phyloP scores from a whole-genome alignment of 768 basidiomycete genomes.

The Botryobasidium botryosum region DNA sequence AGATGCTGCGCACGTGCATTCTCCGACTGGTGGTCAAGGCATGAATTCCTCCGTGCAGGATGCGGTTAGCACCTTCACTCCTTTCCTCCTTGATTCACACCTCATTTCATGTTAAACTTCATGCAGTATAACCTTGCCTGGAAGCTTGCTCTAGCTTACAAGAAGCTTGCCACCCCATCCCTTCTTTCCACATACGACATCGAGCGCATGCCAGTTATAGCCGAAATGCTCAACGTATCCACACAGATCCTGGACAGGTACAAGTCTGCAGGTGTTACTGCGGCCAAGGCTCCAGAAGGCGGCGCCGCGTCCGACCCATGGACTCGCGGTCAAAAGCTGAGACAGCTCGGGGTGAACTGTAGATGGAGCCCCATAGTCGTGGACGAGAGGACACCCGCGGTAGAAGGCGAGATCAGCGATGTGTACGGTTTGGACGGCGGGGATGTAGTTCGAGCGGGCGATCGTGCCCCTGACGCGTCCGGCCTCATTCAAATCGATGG shows the following conservation, averaged over 20 bases:
- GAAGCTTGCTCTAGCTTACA: background rate
- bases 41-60: slow-evolving; percentile 26
- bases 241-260: background rate
- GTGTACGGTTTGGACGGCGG: slow-evolving; percentile 11
- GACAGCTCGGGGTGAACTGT: slow-evolving; percentile 38
- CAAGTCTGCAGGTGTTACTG: background rate
- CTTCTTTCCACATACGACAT: background rate
- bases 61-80: slow-evolving; percentile 19
- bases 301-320: too few relatives aligned
- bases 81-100: background rate
- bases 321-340: too few relatives aligned
- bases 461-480: slow-evolving; percentile 32
- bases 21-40: slow-evolving; percentile 30
- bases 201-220: background rate
- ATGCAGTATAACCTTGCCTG: background rate
- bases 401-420: slow-evolving; percentile 13
- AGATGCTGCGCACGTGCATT: slow-evolving; percentile 36
- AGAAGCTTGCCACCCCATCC: background rate
- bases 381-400: slow-evolving; percentile 22
- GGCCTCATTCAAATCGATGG: too few relatives aligned
- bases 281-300: too few relatives aligned
- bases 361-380: slow-evolving; percentile 32
- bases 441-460: slow-evolving; percentile 28
- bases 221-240: too few relatives aligned
- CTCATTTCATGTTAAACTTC: background rate